Percentiles rank a stretch among this genome's conserved stretches.
Evolutionary conservation across 148 eudicot species (phyloP).

Genomic region (Spergularia bocconei): DNA sequence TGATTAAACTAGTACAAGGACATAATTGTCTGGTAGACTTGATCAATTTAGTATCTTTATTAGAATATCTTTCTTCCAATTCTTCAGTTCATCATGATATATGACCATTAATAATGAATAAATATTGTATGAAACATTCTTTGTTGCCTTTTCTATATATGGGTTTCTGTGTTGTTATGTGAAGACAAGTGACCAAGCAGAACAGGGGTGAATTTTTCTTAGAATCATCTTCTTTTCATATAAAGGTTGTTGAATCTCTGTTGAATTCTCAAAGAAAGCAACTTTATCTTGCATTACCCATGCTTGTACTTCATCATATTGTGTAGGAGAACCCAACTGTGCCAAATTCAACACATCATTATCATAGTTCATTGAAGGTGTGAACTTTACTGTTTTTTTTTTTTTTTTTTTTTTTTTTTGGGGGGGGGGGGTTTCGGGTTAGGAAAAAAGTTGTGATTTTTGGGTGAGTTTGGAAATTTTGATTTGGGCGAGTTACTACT

Average conservation of each 20-base stretch:
- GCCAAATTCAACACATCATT: neutral
- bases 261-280: constrained; percentile 19
- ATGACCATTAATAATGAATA: too few species aligned
- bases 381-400: neutral
- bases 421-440: neutral
- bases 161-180: neutral
- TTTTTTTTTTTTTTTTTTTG: neutral
- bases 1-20: too few species aligned
- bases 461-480: too few species aligned
- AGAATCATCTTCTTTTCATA: neutral
- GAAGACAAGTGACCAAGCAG: neutral
- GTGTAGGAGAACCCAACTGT: neutral
- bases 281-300: neutral
- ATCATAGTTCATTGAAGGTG: neutral
- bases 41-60: too few species aligned
- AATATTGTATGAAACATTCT: too few species aligned
- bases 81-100: too few species aligned
- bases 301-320: neutral
- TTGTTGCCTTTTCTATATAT: neutral
- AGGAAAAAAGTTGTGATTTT: neutral
- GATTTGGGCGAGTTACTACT: too few species aligned
- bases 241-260: constrained; percentile 23
- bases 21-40: too few species aligned
- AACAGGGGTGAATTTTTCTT: neutral
- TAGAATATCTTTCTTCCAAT: too few species aligned